A percentile compares a stretch with the other conserved stretches of the same genome.
Evolutionary conservation across 2,329 filamentous ascomycete genomes (phyloP).

Genomic region (Basipetospora chlamydospora): DNA sequence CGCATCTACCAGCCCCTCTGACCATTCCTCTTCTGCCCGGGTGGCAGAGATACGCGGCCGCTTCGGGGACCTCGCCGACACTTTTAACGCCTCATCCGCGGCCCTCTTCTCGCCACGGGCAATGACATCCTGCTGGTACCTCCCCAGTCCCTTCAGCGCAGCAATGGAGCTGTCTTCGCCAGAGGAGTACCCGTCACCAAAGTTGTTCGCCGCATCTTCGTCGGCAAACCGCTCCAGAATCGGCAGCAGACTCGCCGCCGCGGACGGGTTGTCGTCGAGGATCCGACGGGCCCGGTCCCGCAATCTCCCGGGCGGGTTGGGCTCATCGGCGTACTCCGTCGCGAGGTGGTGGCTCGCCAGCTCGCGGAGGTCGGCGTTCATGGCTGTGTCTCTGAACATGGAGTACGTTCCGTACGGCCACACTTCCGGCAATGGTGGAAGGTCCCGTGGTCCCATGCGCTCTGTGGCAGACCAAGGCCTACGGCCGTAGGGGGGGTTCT

Average conservation of each 20-base stretch:
- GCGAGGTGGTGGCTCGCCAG: background rate
- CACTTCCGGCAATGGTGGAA: background rate
- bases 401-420: constrained; percentile 4
- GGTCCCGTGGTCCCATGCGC: too few relatives aligned
- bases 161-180: background rate
- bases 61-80: too few relatives aligned
- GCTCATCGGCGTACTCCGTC: background rate
- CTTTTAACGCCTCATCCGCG: too few relatives aligned
- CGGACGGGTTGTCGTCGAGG: too few relatives aligned
- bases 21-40: too few relatives aligned
- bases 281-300: background rate
- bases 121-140: background rate
- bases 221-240: background rate
- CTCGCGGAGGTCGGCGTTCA: background rate
- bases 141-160: background rate
- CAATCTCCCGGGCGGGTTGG: too few relatives aligned
- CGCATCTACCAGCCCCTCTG: too few relatives aligned
- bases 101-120: background rate
- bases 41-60: too few relatives aligned
- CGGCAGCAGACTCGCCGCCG: background rate
- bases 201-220: background rate
- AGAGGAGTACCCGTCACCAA: background rate
- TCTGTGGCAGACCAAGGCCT: background rate
- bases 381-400: background rate
- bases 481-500: background rate